These are phyloP conservation scores for Hypericum perforatum DNA, from an alignment of 345 rosid genomes.

Conservation along the genomic window DNA sequence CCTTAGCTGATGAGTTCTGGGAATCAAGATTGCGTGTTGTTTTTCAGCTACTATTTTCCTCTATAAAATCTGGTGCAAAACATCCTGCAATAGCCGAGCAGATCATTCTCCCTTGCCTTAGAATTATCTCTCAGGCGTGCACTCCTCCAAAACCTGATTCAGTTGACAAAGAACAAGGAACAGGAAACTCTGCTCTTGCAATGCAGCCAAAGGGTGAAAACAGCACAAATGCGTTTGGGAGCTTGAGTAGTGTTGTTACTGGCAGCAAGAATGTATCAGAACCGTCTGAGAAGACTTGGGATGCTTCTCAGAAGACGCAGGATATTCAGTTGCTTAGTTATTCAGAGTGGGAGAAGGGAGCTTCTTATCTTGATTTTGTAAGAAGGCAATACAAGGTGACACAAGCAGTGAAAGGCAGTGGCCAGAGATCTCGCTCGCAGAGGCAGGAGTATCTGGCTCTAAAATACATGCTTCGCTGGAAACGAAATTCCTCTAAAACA, in stretches of 20 bases:
- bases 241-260: constrained; percentile 25
- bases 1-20: constrained; percentile 94
- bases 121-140: constrained; percentile 87
- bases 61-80: constrained; percentile 92
- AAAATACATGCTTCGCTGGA: constrained; percentile 89
- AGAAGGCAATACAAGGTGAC: constrained; percentile 93
- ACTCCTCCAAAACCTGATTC: constrained; percentile 96
- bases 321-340: constrained; percentile 87
- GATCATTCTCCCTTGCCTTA: constrained; percentile 91
- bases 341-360: constrained; percentile 96
- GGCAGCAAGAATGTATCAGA: constrained; percentile 41
- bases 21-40: constrained; percentile 91
- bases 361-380: constrained; percentile 95
- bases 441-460: constrained; percentile 77
- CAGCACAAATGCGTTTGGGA: constrained; percentile 30
- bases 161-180: constrained; percentile 61
- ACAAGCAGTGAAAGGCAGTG: constrained; percentile 54
- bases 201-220: constrained; percentile 57
- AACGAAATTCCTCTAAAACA: constrained; percentile 47
- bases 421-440: constrained; percentile 65
- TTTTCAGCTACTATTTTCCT: constrained; percentile 85
- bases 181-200: constrained; percentile 40
- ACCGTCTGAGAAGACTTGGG: constrained; percentile 48
- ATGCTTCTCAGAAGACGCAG: constrained; percentile 50
- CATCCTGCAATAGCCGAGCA: constrained; percentile 99